Conservation (phyloP, 73 alveolate species). For the Stentor roeselii region DNA sequence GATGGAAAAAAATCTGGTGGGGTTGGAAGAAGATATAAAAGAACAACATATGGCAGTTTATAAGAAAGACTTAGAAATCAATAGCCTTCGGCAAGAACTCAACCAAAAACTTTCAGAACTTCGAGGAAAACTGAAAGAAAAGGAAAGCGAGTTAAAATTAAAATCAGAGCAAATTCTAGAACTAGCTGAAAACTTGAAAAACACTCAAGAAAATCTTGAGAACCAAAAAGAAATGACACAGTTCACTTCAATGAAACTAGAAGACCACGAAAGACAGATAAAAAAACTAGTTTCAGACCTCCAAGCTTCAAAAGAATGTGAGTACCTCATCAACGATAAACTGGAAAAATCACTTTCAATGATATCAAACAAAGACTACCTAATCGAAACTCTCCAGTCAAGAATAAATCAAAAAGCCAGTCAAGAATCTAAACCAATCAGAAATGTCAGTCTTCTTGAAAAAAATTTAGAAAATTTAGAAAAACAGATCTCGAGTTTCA, state of each 20-base stretch:
- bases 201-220: neutral
- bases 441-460: no score
- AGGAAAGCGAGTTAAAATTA: neutral
- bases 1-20: neutral
- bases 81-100: neutral
- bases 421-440: no score
- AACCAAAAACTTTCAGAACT: neutral
- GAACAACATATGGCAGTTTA: no score
- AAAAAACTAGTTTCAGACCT: neutral
- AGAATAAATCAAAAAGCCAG: no score
- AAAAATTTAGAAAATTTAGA: no score
- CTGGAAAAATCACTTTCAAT: no score
- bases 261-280: neutral
- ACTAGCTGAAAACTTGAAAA: neutral
- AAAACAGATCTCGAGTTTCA: no score
- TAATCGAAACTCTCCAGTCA: no score
- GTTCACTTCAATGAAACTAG: neutral
- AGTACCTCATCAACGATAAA: no score
- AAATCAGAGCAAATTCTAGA: no score
- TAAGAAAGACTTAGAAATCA: neutral
- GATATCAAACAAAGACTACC: no score
- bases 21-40: neutral
- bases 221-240: neutral
- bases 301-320: no score
- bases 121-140: neutral